These are phyloP conservation scores for Colletotrichum sp. DNA, from an alignment of 2,329 filamentous ascomycete species.

Conservation along the genomic window DNA sequence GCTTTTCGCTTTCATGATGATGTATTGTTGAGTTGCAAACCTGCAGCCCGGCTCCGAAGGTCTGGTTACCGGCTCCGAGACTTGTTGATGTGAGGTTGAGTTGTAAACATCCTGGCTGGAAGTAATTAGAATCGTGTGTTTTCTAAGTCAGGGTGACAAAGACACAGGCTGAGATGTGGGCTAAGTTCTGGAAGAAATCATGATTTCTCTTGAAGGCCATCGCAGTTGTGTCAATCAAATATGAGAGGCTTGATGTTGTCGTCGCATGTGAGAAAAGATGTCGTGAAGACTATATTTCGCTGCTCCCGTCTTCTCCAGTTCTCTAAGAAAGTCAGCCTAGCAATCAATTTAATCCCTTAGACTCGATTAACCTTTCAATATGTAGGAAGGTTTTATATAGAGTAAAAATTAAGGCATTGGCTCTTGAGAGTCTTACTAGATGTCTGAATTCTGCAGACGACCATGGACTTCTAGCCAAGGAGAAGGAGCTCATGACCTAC, in stretches of 20 bases:
- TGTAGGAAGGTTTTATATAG: too few species aligned
- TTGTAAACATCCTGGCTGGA: neutral
- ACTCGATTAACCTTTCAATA: too few species aligned
- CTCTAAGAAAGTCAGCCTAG: too few species aligned
- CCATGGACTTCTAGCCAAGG: neutral
- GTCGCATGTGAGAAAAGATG: neutral
- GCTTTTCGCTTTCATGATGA: neutral
- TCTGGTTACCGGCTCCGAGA: neutral
- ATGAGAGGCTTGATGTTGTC: neutral
- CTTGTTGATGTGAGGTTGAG: neutral
- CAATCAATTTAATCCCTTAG: too few species aligned
- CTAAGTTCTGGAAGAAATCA: accelerated
- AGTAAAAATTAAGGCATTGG: too few species aligned
- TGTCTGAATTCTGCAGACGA: accelerated
- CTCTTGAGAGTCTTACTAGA: neutral
- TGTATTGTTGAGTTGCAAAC: neutral
- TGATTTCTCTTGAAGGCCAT: accelerated
- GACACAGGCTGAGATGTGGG: accelerated
- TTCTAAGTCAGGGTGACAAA: accelerated
- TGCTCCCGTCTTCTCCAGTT: neutral
- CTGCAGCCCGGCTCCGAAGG: neutral
- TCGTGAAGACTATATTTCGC: neutral
- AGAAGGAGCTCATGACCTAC: accelerated
- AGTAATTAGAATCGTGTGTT: accelerated
- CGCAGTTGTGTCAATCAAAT: accelerated